A percentile compares a stretch with the other conserved stretches of the same genome.
Conservation (phyloP, 2,329 filamentous ascomycete species). For the Venturia pyrina region DNA sequence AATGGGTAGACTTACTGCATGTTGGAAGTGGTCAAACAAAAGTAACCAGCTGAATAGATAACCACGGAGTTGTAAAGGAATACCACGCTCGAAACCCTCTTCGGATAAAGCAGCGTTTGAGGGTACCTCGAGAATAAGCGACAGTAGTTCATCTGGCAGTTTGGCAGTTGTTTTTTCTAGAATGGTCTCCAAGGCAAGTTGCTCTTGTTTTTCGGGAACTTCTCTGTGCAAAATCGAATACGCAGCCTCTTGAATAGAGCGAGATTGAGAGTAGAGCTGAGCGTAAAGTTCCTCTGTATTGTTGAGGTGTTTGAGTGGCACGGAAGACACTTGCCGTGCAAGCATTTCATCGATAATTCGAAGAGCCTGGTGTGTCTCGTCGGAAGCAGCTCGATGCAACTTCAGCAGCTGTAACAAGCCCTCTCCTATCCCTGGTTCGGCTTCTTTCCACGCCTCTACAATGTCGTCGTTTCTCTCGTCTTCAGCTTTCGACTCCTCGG, state of each 20-base stretch:
- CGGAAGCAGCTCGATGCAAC: constrained; percentile 38
- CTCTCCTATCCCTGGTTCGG: constrained; percentile 44
- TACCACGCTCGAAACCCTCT: constrained; percentile 51
- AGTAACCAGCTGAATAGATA: constrained; percentile 87
- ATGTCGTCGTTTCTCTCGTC: constrained; percentile 66
- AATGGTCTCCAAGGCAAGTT: constrained; percentile 67
- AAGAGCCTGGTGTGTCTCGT: constrained; percentile 53
- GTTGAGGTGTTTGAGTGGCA: constrained; percentile 50
- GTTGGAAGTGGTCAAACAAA: constrained; percentile 74
- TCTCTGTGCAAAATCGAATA: constrained; percentile 71
- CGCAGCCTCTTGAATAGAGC: constrained; percentile 66
- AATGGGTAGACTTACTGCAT: constrained; percentile 40
- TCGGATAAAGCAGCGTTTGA: constrained; percentile 58
- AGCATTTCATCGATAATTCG: constrained; percentile 68
- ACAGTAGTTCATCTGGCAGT: constrained; percentile 76
- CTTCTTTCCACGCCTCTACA: constrained; percentile 58
- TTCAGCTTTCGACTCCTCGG: constrained; percentile 2
- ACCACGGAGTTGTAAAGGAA: constrained; percentile 60
- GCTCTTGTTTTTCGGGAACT: constrained; percentile 69
- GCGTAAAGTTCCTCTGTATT: constrained; percentile 56
- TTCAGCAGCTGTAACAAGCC: constrained; percentile 57
- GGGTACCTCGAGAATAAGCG: constrained; percentile 70
- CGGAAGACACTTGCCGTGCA: constrained; percentile 54
- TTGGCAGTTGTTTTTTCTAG: constrained; percentile 62
- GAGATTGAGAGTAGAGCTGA: constrained; percentile 65